Evolutionary conservation across 2,329 filamentous ascomycete genomes (phyloP).

Genomic region (Venturiaceae sp.): DNA sequence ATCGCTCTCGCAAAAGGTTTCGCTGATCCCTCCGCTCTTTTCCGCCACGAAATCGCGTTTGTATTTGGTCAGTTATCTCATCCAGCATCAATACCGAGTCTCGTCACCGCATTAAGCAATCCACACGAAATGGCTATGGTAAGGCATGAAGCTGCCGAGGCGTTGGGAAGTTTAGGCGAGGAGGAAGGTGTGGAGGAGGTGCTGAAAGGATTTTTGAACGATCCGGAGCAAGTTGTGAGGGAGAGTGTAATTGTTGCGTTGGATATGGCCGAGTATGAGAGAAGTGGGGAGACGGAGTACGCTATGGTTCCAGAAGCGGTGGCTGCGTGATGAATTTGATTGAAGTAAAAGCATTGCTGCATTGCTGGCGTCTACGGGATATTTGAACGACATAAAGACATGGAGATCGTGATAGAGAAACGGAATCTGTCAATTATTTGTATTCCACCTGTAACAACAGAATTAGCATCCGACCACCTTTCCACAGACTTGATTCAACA

Average conservation of each 20-base stretch:
- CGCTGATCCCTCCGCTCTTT: conserved; percentile 76
- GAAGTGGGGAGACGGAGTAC: conserved; percentile 80
- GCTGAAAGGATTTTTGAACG: conserved; percentile 73
- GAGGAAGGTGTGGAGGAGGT: conserved; percentile 87
- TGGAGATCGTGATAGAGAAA: neutral
- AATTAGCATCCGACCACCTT: neutral
- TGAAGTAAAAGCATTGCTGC: neutral
- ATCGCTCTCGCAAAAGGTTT: conserved; percentile 79
- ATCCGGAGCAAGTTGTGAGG: conserved; percentile 85
- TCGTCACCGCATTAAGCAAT: conserved; percentile 70
- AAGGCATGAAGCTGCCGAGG: conserved; percentile 92
- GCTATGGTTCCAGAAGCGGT: conserved; percentile 61
- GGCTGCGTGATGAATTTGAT: conserved; percentile 11
- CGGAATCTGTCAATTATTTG: conserved; percentile 45
- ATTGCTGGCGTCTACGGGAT: neutral
- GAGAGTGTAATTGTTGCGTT: conserved; percentile 93
- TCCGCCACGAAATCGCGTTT: conserved; percentile 96
- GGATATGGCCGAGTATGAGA: conserved; percentile 97
- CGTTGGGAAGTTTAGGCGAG: conserved; percentile 84
- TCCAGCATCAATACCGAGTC: conserved; percentile 88
- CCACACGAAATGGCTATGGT: conserved; percentile 88
- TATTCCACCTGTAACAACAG: conserved; percentile 36
- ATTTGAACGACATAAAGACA: neutral
- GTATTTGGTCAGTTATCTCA: conserved; percentile 95
- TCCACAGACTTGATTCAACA: conserved; percentile 21